Evolutionary conservation across 2,329 filamentous ascomycete species (phyloP).

Genomic region (Aspergillus latus): DNA sequence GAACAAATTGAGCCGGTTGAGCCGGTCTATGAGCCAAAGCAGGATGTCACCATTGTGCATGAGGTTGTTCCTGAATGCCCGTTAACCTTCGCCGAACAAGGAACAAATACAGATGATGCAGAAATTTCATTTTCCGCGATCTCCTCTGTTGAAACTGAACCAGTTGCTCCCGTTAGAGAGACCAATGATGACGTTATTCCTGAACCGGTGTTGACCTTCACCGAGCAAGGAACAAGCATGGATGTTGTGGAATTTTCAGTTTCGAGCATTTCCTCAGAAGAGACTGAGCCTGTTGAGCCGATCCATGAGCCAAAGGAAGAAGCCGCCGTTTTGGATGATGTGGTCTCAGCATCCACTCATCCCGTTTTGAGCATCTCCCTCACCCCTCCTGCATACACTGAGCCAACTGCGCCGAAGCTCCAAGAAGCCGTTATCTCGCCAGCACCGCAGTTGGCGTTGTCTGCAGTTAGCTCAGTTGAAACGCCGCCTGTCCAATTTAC

Average conservation of each 20-base stretch:
- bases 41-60: neutral
- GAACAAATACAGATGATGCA: too few relatives aligned
- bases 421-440: constrained; percentile 27
- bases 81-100: too few relatives aligned
- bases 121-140: too few relatives aligned
- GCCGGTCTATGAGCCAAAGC: constrained; percentile 22
- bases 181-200: too few relatives aligned
- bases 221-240: constrained; percentile 21
- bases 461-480: constrained; percentile 46
- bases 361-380: constrained; percentile 31
- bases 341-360: constrained; percentile 15
- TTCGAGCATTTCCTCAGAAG: constrained; percentile 32
- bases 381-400: constrained; percentile 29
- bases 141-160: constrained; percentile 26
- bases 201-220: constrained; percentile 16
- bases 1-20: constrained; percentile 29
- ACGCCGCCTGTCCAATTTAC: constrained; percentile 46
- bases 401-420: constrained; percentile 33
- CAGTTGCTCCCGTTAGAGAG: constrained; percentile 23
- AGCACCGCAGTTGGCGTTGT: constrained; percentile 38
- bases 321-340: constrained; percentile 14
- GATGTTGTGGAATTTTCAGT: constrained; percentile 24
- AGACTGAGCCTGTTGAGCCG: constrained; percentile 28
- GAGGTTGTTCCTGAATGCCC: too few relatives aligned
- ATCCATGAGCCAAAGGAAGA: constrained; percentile 21